Percentiles rank a stretch among this genome's conserved stretches.
Evolutionary conservation across 2,329 filamentous ascomycete genomes (phyloP).

Genomic region (Aureobasidium sp.): DNA sequence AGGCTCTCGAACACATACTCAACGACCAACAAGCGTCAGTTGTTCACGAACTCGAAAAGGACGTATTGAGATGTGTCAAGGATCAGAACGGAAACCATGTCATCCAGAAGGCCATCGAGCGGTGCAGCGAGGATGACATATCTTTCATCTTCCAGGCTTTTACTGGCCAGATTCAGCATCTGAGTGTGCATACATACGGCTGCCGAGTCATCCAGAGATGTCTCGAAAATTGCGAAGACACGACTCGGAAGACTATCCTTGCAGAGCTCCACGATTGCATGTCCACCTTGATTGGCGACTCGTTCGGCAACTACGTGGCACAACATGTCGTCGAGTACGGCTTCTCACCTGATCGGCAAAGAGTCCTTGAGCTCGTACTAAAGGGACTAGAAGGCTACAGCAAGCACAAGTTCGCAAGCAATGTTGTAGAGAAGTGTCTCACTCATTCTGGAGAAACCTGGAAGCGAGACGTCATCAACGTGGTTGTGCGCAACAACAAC

Average conservation of each 20-base stretch:
- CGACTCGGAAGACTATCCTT: slow-evolving; percentile 66
- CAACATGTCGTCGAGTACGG: slow-evolving; percentile 86
- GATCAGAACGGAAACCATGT: slow-evolving; percentile 96
- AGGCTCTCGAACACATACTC: slow-evolving; percentile 80
- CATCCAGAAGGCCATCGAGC: slow-evolving; percentile 85
- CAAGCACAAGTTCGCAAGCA: slow-evolving; percentile 94
- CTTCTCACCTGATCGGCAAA: slow-evolving; percentile 61
- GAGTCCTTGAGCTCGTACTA: slow-evolving; percentile 68
- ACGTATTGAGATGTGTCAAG: slow-evolving; percentile 70
- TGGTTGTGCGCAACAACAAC: slow-evolving; percentile 52
- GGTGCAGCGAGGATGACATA: slow-evolving; percentile 69
- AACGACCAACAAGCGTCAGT: slow-evolving; percentile 84
- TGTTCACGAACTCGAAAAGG: slow-evolving; percentile 71
- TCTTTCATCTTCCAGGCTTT: slow-evolving; percentile 80
- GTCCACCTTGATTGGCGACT: slow-evolving; percentile 67
- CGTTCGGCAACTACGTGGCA: slow-evolving; percentile 93
- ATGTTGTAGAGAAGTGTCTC: slow-evolving; percentile 93
- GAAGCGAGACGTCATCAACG: slow-evolving; percentile 57
- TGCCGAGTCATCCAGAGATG: slow-evolving; percentile 92
- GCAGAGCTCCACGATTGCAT: slow-evolving; percentile 70
- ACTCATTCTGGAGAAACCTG: slow-evolving; percentile 63
- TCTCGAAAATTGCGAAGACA: slow-evolving; percentile 71
- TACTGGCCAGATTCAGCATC: slow-evolving; percentile 62
- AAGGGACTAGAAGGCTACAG: slow-evolving; percentile 66
- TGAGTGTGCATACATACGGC: slow-evolving; percentile 76